phyloP scores from a whole-genome alignment of 257 asterid genomes.

The Scutellaria baicalensis region DNA sequence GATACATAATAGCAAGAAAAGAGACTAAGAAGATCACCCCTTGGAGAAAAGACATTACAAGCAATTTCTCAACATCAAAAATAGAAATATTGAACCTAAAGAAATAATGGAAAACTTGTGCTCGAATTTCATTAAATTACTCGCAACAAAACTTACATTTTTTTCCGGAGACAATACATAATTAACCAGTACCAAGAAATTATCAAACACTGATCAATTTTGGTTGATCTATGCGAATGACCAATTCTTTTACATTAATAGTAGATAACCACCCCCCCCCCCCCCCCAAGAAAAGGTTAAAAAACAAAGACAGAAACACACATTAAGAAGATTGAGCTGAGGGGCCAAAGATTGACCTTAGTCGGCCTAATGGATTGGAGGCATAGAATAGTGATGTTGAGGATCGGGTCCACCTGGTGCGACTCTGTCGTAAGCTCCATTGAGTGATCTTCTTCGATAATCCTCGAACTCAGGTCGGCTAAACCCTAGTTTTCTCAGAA shows the following conservation, averaged over 20 bases:
- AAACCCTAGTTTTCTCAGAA: constrained; percentile 25
- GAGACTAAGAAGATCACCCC: neutral
- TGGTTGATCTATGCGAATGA: too few species aligned
- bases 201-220: neutral
- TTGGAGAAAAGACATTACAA: neutral
- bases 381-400: constrained; percentile 26
- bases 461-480: constrained; percentile 11
- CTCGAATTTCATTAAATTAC: neutral
- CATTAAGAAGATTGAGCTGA: neutral
- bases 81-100: too few species aligned
- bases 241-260: too few species aligned
- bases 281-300: neutral
- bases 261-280: too few species aligned
- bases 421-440: constrained; percentile 8
- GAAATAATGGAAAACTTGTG: neutral
- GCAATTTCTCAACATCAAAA: neutral
- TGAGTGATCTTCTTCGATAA: constrained; percentile 15
- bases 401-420: constrained; percentile 45
- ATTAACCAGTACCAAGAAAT: neutral
- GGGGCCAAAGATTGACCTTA: neutral
- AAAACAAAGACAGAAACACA: neutral
- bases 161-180: neutral
- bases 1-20: neutral
- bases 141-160: neutral
- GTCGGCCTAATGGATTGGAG: constrained; percentile 4